A percentile compares a stretch with the other conserved stretches of the same genome.
Conservation (phyloP, 495 filamentous ascomycete genomes). For the Penicillium egyptiacum region DNA sequence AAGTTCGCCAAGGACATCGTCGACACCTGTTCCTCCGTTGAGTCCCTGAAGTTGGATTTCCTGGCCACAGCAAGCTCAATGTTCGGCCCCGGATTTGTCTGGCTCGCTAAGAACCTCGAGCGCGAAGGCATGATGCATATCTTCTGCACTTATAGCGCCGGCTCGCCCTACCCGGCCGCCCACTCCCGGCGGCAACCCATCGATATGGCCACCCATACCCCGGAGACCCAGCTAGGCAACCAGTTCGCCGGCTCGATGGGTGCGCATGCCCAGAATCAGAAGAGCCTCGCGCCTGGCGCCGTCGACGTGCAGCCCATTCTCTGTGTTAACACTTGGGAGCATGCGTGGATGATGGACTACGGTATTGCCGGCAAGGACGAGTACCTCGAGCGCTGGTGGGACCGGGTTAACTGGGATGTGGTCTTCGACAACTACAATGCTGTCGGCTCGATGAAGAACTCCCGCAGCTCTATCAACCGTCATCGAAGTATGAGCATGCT, state of each 20-base stretch:
- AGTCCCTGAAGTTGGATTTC: conserved; percentile 76
- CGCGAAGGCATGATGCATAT: conserved; percentile 62
- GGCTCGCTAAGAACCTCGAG: conserved; percentile 68
- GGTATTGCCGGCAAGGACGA: conserved; percentile 74
- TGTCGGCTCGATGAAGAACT: conserved; percentile 27
- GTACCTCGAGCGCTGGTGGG: conserved; percentile 84
- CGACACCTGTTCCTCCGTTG: conserved; percentile 72
- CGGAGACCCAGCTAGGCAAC: conserved; percentile 39
- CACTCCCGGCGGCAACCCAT: conserved; percentile 76
- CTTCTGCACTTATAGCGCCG: conserved; percentile 87
- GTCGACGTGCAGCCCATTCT: conserved; percentile 71
- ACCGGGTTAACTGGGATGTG: conserved; percentile 76
- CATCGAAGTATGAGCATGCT: conserved; percentile 35
- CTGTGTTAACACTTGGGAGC: conserved; percentile 95
- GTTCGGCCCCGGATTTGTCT: conserved; percentile 98
- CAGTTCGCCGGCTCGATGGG: conserved; percentile 54
- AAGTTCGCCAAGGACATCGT: conserved; percentile 51
- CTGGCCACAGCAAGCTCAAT: conserved; percentile 79
- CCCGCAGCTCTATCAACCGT: conserved; percentile 21
- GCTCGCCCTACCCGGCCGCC: conserved; percentile 80
- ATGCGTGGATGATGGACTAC: conserved; percentile 85
- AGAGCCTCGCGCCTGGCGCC: conserved; percentile 63
- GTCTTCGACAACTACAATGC: conserved; percentile 57
- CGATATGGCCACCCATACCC: conserved; percentile 73
- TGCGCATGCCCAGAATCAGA: conserved; percentile 41